Evolutionary conservation across 2,329 filamentous ascomycete genomes (phyloP).

Genomic region (Aspergillus sclerotialis): DNA sequence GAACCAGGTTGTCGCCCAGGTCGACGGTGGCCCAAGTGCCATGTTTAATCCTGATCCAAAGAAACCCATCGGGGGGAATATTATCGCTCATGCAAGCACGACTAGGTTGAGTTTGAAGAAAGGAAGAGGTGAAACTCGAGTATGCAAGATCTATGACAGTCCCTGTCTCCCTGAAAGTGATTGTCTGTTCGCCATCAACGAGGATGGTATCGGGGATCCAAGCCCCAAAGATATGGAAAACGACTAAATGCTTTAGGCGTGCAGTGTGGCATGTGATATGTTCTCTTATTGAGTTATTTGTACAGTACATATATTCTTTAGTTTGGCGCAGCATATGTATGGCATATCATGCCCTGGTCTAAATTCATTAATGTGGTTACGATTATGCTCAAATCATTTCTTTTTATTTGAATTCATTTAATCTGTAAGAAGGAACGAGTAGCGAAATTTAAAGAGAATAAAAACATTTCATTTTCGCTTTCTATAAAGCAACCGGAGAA

Average conservation of each 20-base stretch:
- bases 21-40: conserved; percentile 87
- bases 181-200: conserved; percentile 92
- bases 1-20: conserved; percentile 96
- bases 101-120: conserved; percentile 94
- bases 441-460: no score
- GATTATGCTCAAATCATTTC: no score
- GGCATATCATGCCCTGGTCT: not conserved
- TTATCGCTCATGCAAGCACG: conserved; percentile 95
- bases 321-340: not conserved
- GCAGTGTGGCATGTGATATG: conserved; percentile 20
- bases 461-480: no score
- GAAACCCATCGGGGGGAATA: conserved; percentile 98
- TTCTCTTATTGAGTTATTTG: conserved; percentile 9
- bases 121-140: conserved; percentile 85
- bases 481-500: no score
- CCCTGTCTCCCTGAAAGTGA: conserved; percentile 95
- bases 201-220: conserved; percentile 94
- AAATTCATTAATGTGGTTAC: not conserved
- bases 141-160: conserved; percentile 99
- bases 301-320: conserved; percentile 5
- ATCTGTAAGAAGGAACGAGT: no score
- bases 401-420: no score
- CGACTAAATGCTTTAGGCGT: conserved; percentile 51
- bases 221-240: conserved; percentile 93
- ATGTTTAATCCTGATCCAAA: conserved; percentile 99